Evolutionary conservation across 768 basidiomycete species (phyloP).

Genomic region (Leucocoprinus leucothites): DNA sequence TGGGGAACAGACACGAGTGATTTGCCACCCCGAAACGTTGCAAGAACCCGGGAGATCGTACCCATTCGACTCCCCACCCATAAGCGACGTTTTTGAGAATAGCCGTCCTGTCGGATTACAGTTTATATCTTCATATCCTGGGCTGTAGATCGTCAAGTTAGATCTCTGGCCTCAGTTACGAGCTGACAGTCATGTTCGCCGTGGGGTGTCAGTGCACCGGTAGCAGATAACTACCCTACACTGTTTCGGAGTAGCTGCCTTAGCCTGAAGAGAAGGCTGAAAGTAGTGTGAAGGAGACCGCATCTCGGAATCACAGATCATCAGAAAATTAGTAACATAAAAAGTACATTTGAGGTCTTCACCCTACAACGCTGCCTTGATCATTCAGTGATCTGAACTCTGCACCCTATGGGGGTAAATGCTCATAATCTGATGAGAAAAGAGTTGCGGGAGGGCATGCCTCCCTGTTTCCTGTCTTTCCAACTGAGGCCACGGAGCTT

Average conservation of each 20-base stretch:
- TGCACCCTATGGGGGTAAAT: not conserved
- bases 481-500: not conserved
- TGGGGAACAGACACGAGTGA: not conserved
- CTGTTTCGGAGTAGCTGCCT: no score
- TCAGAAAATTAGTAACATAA: no score
- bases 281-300: no score
- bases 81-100: conserved; percentile 8
- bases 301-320: no score
- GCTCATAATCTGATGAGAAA: conserved; percentile 2
- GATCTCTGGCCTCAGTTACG: no score
- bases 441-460: not conserved
- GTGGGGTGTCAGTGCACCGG: no score
- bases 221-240: no score
- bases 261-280: no score
- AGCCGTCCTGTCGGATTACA: not conserved
- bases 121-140: no score
- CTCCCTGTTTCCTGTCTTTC: not conserved
- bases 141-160: no score
- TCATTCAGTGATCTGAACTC: conserved; percentile 3
- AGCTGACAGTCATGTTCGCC: no score
- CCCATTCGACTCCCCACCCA: not conserved
- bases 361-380: not conserved
- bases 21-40: conserved; percentile 11
- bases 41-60: not conserved
- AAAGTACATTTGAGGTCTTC: no score